Base-by-base conservation (phyloP, 441 rosid species). In the Adansonia rubrostipa region DNA sequence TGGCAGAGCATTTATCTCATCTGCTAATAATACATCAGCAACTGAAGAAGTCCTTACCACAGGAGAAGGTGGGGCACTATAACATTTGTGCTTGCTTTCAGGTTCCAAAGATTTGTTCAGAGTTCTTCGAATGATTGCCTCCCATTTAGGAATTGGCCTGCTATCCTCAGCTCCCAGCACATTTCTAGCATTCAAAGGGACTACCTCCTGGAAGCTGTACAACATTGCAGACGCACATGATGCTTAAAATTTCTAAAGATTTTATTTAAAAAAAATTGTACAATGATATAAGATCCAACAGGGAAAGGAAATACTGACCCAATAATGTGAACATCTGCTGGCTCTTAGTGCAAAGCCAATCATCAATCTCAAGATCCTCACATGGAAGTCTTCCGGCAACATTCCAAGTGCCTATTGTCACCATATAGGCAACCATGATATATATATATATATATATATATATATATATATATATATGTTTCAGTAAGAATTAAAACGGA, bases 41-140 rank as follows among this genome's bases (percentile, higher is more conserved):
- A 84, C 93, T 4, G 95, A 89, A 77, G 95, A 95, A 47, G 91
- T 89, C 73, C 94, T 86, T 61, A 89, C 69, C n/a, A 85, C 90
- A 2, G 99, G 97, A 80, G 99, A 95, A 51, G 97, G 89, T 0
- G 99, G 99, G n/a, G 97, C 99, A 53, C 99, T 97, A 61, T 80
- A 90, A 85, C 93, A 85, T 85, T 91, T 91, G 74, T 85, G 93
- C 77, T 84, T 86, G 80, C 82, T 88, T 82, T 88, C 89, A 60
- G 88, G 85, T 79, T 84, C 74, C 28, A 22, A 80, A 71, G 88
- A 88, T 82, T 88, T 92, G 92, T 97, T 95, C 56, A 97, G 79
- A 10, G 99, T 92, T 87, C 84, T 92, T 68, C 99, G 87, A 76
- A 95, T 92, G 80, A 93, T 85, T 51, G 94, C 91, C 84, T 97